Evolutionary conservation across 78 protist genomes (phyloP), one percentile per base, ranked within the genome.

Genomic region (Ministeria vibrans): DNA sequence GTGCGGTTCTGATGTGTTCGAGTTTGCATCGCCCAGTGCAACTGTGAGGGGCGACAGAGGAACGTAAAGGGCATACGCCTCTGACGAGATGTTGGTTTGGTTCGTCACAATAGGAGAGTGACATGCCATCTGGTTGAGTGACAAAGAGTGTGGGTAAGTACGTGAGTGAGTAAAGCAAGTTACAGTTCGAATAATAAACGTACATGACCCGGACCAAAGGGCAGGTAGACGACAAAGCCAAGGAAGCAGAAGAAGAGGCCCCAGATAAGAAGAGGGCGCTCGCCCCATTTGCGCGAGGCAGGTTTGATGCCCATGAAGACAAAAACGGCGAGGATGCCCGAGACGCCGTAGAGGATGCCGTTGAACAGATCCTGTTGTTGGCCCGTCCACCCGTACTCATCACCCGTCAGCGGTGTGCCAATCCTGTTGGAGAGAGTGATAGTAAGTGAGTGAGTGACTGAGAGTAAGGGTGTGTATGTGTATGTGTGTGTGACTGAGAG

Each of bases 361-460:
- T 34, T 32, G 71, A 34, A 63, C 4, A 27, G 23, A 41, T 27
- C 41, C 25, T 34, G 43, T 41, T 63, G 9, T 2, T 34, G 28
- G 71, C 34, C 71, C 18, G 71, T 34, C 71, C 71, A 63, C 71
- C 42, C 34, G 23, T 63, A 63, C 71, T 63, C 71, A 20, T 63
- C 23, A 34, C 6, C 34, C 22, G 71, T 25, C 32, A 63, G 71
- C 38, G 71, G 71, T 2, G 71, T 63, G 38, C 71, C 71, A 41
- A 63, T 63, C 2, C 66, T 59, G 66, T 27, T 3, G 59, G 30
- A 51, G 59, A 18, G 30, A 18, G 18, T 13, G 59, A 22, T 18
- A 51, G 59, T 13, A 18, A 18, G 59, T 18, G n/a, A 5, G 15
- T 30, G 66, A 28, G 15, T 59, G 28, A 27, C 66, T 23, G 20